Evolutionary conservation across 306 rosid genomes (phyloP), one percentile per base, ranked within the genome.

Genomic region (Senna siamea): DNA sequence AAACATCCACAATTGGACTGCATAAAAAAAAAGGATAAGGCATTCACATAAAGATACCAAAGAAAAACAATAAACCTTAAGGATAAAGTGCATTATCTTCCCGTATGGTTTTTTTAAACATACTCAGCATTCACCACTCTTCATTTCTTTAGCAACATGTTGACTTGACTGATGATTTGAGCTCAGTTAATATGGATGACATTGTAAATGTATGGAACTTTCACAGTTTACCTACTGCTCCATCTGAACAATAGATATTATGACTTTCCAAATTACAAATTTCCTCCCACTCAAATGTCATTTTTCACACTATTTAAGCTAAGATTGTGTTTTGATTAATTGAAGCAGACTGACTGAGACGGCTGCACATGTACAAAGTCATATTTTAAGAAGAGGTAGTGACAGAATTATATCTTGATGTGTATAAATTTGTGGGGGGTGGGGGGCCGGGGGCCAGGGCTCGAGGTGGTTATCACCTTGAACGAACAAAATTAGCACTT

Each of bases 1-100:
- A 86, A 50, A 84, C 77, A 66, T 85, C 92, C 83, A 81, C 66
- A 67, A 89, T 84, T 37, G 96, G 80, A 86, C 96, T 91, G 97
- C 86, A 78, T n/a, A n/a, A n/a, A n/a, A n/a, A n/a, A 83, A 76
- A 57, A 46, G 38, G 67, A 57, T 18, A 66, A 76, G 44, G 23
- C 41, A 57, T 69, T 76, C 40, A 82, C 78, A 75, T 69, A 55
- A 8, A 20, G 47, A 68, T 82, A 69, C 46, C 14, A 58, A 58
- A 51, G 12, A 65, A 66, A 53, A 30, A 20, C 73, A 38, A 66
- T 9, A 48, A 73, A 68, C 7, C 18, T 20, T 40, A 75, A 47
- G 54, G 76, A 57, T n/a, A 44, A 61, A 63, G 22, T 44, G 30
- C 44, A 34, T 55, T 20, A 53, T 19, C 28, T 52, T 53, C 32